Conservation (phyloP, 352 stramenopile genomes). For the Phytophthora cactorum region DNA sequence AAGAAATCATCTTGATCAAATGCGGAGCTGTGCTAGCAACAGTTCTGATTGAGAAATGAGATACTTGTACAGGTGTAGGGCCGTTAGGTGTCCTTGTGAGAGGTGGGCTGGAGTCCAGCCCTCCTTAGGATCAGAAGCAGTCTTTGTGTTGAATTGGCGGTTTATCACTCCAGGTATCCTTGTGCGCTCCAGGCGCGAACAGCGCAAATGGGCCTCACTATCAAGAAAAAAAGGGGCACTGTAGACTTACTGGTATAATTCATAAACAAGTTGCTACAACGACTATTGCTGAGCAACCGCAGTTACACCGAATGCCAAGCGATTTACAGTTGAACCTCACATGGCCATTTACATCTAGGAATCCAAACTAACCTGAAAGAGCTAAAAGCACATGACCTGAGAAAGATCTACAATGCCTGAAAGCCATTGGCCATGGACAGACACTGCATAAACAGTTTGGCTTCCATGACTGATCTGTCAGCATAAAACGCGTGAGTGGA, state of each 20-base stretch:
- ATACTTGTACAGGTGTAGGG: not conserved
- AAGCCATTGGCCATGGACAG: not conserved
- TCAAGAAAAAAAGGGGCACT: conserved; percentile 19
- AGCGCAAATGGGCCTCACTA: conserved; percentile 8
- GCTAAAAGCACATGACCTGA: no score
- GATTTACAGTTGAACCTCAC: no score
- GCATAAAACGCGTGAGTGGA: conserved; percentile 30
- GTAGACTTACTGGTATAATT: no score
- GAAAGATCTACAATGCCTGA: not conserved
- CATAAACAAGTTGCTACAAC: no score
- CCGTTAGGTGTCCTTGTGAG: not conserved
- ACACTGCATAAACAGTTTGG: not conserved
- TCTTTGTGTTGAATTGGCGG: no score
- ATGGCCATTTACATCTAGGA: no score
- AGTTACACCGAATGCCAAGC: no score
- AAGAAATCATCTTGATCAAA: conserved; percentile 18
- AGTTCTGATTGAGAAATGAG: conserved; percentile 27
- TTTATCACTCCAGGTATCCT: no score
- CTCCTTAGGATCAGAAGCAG: no score
- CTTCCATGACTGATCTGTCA: conserved; percentile 19
- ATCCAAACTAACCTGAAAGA: no score
- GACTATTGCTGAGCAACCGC: no score
- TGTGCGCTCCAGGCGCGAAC: conserved; percentile 2
- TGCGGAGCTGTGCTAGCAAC: not conserved
- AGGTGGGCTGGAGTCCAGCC: not conserved